A percentile compares a stretch with the other conserved stretches of the same genome.
phyloP scores from a whole-genome alignment of 768 basidiomycete genomes.

The Gloeophyllum trabeum region DNA sequence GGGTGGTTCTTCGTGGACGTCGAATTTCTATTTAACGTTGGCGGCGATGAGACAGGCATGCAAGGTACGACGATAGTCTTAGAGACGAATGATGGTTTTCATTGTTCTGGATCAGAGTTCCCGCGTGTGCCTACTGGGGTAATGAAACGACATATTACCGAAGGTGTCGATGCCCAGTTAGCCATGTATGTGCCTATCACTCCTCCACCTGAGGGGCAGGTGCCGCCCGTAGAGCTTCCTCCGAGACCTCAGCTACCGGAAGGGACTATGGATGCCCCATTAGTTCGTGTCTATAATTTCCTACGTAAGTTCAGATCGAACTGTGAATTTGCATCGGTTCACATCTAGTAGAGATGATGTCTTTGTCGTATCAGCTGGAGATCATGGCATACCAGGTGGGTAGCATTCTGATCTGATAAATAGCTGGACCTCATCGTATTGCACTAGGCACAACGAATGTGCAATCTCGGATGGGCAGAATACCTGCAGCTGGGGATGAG shows the following conservation, averaged over 20 bases:
- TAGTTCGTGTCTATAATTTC: slow-evolving; percentile 80
- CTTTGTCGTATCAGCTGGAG: slow-evolving; percentile 86
- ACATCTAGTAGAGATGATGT: slow-evolving; percentile 64
- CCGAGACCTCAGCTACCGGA: slow-evolving; percentile 41
- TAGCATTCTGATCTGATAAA: background rate
- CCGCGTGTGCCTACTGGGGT: slow-evolving; percentile 54
- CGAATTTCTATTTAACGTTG: slow-evolving; percentile 62
- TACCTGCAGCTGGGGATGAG: slow-evolving; percentile 63
- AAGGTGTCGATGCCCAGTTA: slow-evolving; percentile 63
- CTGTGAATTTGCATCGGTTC: slow-evolving; percentile 2
- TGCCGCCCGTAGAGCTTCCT: slow-evolving; percentile 28
- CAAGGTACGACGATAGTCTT: slow-evolving; percentile 37
- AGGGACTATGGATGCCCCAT: slow-evolving; percentile 66
- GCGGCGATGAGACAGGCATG: slow-evolving; percentile 60
- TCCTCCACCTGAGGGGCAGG: slow-evolving; percentile 29
- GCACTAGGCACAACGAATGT: slow-evolving; percentile 55
- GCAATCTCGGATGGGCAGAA: slow-evolving; percentile 80
- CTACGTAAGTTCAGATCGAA: slow-evolving; percentile 48
- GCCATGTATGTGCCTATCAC: slow-evolving; percentile 47
- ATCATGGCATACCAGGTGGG: slow-evolving; percentile 71
- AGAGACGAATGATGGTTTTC: background rate
- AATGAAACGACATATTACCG: slow-evolving; percentile 55
- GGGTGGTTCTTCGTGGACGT: slow-evolving; percentile 83
- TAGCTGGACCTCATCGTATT: background rate
- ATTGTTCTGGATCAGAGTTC: slow-evolving; percentile 39